phyloP scores from a whole-genome alignment of 2,329 filamentous ascomycete species.

The Thermothelomyces thermophilus region DNA sequence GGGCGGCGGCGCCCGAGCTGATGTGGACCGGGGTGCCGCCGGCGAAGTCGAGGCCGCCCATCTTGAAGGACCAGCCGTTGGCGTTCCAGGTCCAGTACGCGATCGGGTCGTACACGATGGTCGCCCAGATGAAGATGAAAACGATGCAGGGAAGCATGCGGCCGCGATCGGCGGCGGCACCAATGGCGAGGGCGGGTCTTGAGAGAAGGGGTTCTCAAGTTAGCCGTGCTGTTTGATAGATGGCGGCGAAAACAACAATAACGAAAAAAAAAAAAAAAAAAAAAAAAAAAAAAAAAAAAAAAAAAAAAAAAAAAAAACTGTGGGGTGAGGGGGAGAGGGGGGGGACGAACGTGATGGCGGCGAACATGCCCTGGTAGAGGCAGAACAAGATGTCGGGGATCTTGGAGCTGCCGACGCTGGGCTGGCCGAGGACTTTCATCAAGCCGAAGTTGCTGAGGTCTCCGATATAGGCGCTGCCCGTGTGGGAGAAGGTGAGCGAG shows the following conservation, averaged over 20 bases:
- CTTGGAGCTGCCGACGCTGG: slow-evolving; percentile 63
- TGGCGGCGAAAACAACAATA: too few relatives aligned
- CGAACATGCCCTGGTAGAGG: slow-evolving; percentile 85
- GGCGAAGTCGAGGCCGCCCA: slow-evolving; percentile 67
- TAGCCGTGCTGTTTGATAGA: too few relatives aligned
- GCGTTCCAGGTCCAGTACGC: slow-evolving; percentile 75
- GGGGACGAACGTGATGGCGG: slow-evolving; percentile 66
- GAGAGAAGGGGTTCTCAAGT: not conserved
- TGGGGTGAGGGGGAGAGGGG: too few relatives aligned
- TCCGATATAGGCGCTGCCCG: slow-evolving; percentile 70
- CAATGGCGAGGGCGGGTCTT: slow-evolving; percentile 52
- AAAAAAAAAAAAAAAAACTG: too few relatives aligned
- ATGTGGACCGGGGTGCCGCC: slow-evolving; percentile 72
- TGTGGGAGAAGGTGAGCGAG: slow-evolving; percentile 76
- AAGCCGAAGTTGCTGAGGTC: slow-evolving; percentile 77
- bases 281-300: too few relatives aligned
- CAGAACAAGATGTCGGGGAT: slow-evolving; percentile 80
- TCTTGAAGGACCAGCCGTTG: slow-evolving; percentile 62
- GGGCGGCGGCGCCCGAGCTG: slow-evolving; percentile 61
- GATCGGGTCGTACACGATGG: slow-evolving; percentile 65
- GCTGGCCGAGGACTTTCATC: slow-evolving; percentile 66
- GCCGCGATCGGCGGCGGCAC: slow-evolving; percentile 54
- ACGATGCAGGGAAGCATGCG: slow-evolving; percentile 55
- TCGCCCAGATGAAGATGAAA: slow-evolving; percentile 66
- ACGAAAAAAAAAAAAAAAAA: too few relatives aligned